Evolutionary conservation across 768 basidiomycete genomes (phyloP).

Genomic region (Rhizopogon sp.): DNA sequence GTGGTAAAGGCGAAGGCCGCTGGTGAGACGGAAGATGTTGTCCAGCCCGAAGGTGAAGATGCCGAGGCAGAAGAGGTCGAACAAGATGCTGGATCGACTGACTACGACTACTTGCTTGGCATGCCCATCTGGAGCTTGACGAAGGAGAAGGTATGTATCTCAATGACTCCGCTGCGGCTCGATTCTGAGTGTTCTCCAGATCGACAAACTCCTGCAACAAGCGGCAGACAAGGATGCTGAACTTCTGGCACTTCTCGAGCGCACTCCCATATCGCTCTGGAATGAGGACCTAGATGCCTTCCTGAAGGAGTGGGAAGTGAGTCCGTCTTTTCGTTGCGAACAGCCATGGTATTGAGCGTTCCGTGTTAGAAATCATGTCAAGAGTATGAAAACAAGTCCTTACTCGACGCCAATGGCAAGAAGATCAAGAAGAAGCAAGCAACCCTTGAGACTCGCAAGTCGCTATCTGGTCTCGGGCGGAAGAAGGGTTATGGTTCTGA

Average conservation of each 20-base stretch:
- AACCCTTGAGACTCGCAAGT: conserved; percentile 49
- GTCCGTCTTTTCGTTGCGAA: conserved; percentile 21
- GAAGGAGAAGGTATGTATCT: conserved; percentile 67
- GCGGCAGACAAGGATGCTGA: conserved; percentile 80
- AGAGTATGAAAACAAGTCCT: conserved; percentile 39
- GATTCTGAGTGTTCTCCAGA: conserved; percentile 38
- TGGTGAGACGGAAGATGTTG: conserved; percentile 58
- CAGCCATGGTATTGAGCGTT: not conserved
- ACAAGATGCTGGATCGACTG: conserved; percentile 40
- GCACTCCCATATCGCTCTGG: conserved; percentile 83
- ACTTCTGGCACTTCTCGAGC: conserved; percentile 69
- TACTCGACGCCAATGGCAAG: conserved; percentile 45
- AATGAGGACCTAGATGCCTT: conserved; percentile 84
- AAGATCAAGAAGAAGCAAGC: conserved; percentile 54
- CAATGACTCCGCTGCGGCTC: not conserved
- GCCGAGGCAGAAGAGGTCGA: conserved; percentile 43
- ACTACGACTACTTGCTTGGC: conserved; percentile 90
- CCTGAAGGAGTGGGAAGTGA: conserved; percentile 78
- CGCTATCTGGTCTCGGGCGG: conserved; percentile 35
- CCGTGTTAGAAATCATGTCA: conserved; percentile 32
- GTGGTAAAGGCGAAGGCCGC: conserved; percentile 58
- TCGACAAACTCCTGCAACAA: conserved; percentile 78
- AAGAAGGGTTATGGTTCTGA: conserved; percentile 32
- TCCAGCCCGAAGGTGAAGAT: conserved; percentile 49
- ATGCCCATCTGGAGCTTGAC: conserved; percentile 98